A percentile compares a stretch with the other conserved stretches of the same genome.
Evolutionary conservation across 306 rosid species (phyloP).

Genomic region (Begonia fuchsioides): DNA sequence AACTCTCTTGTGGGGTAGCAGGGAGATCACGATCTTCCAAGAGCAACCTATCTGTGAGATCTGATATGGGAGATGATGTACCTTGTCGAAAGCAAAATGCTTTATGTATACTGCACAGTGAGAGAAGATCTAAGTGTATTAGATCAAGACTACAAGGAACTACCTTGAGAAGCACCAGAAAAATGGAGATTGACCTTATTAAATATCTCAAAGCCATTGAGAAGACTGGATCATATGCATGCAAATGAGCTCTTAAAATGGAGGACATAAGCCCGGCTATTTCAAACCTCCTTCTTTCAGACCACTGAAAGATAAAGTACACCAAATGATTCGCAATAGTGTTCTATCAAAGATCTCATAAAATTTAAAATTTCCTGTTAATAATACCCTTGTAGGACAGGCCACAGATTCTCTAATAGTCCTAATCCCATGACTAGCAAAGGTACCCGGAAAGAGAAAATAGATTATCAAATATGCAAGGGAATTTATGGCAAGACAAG

Average conservation of each 20-base stretch:
- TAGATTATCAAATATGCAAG: no score
- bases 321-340: neutral
- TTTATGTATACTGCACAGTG: conserved; percentile 64
- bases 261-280: conserved; percentile 79
- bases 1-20: conserved; percentile 69
- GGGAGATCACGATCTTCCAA: conserved; percentile 90
- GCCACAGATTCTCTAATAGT: no score
- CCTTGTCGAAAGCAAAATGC: conserved; percentile 89
- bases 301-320: conserved; percentile 57
- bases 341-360: no score
- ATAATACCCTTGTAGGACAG: neutral
- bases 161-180: conserved; percentile 3
- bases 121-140: conserved; percentile 8
- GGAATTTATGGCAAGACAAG: no score
- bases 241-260: conserved; percentile 80
- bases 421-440: no score
- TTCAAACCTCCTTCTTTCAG: conserved; percentile 72
- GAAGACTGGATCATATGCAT: conserved; percentile 90
- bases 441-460: no score
- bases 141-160: neutral
- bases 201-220: conserved; percentile 91
- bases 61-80: conserved; percentile 76
- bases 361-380: conserved; percentile 4
- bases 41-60: conserved; percentile 83
- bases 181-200: conserved; percentile 50